Evolutionary conservation across 2,329 filamentous ascomycete species (phyloP), one percentile per base, ranked within the genome.

Genomic region (Xylaria digitata): DNA sequence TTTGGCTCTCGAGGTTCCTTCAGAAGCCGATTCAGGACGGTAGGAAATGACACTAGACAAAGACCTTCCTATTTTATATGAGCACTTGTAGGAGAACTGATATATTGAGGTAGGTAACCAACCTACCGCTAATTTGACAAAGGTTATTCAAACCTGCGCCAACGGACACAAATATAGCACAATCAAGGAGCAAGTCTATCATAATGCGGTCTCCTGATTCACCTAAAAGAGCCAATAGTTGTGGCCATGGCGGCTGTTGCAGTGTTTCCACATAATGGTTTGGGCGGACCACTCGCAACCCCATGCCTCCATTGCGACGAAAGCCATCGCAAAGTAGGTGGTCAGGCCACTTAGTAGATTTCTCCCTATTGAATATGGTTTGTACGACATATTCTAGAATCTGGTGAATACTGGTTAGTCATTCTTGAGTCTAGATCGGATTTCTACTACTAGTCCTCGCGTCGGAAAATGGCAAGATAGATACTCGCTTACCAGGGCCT

Each of bases 321-420:
- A 90, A 97, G 26, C 95, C 95, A 82, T 97, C 90, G 72, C 93
- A 94, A 4, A 99, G 85, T 5, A 97, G 75, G 79, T 97, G 92
- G 57, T 87, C 86, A 1, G 91, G 90, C 74, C 85, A 87, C 56
- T 82, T 78, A 65, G 79, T 80, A 21, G 76, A 76, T 37, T 83
- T 80, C 17, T 82, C 79, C 71, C 86, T 84, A 13, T 86, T 87
- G 78, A 97, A 97, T 1, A 97, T 82, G 9, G 87, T 84, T 88
- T 91, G 94, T 48, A 97, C 87, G 32, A 87, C 86, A 77, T 92
- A 93, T 75, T 94, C 90, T 49, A 95, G 84, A 72, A 95, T 86
- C 91, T 94, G 72, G 59, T 60, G 55, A 40, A 61, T 34, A 55
- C 61, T 64, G 59, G 64, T 67, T 50, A 62, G 65, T 63, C 42